Base-by-base conservation (phyloP, 768 basidiomycete genomes). In the Lentinus tigrinus region DNA sequence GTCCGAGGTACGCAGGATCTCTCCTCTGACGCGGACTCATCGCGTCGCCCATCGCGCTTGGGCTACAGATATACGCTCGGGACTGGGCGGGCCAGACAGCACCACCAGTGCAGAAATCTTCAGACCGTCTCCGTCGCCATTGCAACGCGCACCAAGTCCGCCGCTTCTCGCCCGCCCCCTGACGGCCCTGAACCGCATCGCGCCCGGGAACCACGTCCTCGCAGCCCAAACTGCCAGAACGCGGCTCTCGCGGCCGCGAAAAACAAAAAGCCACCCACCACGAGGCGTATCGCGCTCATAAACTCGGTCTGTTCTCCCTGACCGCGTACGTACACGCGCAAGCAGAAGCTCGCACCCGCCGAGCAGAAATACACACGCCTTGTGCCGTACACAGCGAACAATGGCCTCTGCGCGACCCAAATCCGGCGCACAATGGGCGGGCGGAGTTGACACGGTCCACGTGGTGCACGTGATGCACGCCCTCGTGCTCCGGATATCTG, bases 391-490 rank as follows among this genome's bases (percentile, higher is more conserved):
- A 6, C 43, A 10, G 43, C 43, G 43, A 28, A 61, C 60, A 61
- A 61, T 61, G 52, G 54, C 21, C 39, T 26, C 26, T 8, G 27
- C 26, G 31, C 38, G 27, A n/a, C 16, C 52, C 47, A 26, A 4
- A 50, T 50, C 37, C 13, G 53, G 53, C 42, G 53, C 34, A 60
- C 58, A 60, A 60, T 60, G 49, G 58, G 16, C 24, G 39, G 36
- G 54, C 55, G 55, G 60, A 56, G 60, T 56, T 56, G 60, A 57
- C 60, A 61, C 60, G 60, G 60, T 61, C 60, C 60, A 61, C 60
- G 60, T 61, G 60, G 60, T 19, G 52, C 60, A 57, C 60, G 60
- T 61, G 55, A 51, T 31, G 46, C 34, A 27, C 49, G 54, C 14
- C 23, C 44, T 6, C 44, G 16, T 21, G 19, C 52, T 3, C 24